These are phyloP conservation scores for Nepenthes alata DNA, from an alignment of 179 eudicot genomes.

Conservation along the genomic window DNA sequence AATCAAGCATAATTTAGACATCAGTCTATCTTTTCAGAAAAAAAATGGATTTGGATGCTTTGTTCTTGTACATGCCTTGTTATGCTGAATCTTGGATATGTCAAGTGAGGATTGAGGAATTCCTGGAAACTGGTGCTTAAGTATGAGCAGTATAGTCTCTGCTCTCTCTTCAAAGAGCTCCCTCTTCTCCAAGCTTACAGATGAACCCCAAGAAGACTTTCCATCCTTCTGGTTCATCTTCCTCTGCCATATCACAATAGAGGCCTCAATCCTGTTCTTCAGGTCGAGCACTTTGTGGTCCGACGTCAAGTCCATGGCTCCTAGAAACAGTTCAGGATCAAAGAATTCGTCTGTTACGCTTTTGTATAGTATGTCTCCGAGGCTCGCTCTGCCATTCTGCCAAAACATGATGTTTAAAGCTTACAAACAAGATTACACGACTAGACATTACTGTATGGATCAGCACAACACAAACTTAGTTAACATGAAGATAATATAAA, in stretches of 20 bases:
- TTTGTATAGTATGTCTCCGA: conserved; percentile 68
- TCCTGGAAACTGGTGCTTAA: conserved; percentile 78
- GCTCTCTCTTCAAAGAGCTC: conserved; percentile 90
- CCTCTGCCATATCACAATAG: conserved; percentile 80
- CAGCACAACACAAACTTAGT: no score
- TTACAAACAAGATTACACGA: not conserved
- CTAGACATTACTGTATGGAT: no score
- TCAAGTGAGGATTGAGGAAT: conserved; percentile 81
- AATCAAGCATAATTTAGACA: no score
- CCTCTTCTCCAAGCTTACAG: conserved; percentile 63
- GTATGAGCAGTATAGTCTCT: conserved; percentile 62
- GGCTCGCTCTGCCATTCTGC: conserved; percentile 87
- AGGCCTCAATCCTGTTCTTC: conserved; percentile 87
- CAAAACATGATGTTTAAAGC: not conserved
- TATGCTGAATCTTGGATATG: conserved; percentile 71
- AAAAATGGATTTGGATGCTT: not conserved
- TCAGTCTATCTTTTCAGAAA: no score
- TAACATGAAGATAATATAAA: no score
- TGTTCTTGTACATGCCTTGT: conserved; percentile 20
- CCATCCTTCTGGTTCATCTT: conserved; percentile 75
- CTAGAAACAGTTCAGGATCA: conserved; percentile 53
- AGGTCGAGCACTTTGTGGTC: conserved; percentile 76
- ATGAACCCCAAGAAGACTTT: conserved; percentile 63
- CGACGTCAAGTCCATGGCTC: conserved; percentile 50
- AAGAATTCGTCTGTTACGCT: conserved; percentile 75